Evolutionary conservation across 805 yeast genomes (phyloP).

Genomic region (Nakazawaea wyomingensis): DNA sequence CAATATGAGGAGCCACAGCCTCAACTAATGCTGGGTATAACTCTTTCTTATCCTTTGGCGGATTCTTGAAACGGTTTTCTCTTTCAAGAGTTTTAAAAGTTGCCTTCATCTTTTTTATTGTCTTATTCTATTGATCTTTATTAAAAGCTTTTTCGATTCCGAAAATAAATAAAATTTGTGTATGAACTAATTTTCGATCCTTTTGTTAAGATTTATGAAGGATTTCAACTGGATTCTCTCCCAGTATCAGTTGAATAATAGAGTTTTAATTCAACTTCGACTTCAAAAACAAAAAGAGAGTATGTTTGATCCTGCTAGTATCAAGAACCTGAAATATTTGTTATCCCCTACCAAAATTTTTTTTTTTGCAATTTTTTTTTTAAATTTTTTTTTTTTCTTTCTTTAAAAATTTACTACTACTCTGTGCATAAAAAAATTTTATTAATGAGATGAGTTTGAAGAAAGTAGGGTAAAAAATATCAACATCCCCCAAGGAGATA

Average conservation of each 20-base stretch:
- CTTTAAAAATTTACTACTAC: not conserved
- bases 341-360: not conserved
- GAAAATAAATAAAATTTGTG: not conserved
- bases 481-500: too few species aligned
- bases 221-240: too few species aligned
- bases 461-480: not conserved
- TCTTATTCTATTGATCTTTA: not conserved
- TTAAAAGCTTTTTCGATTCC: not conserved
- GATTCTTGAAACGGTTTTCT: conserved; percentile 78
- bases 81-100: conserved; percentile 81
- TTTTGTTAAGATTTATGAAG: too few species aligned
- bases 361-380: not conserved
- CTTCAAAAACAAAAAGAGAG: too few species aligned
- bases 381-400: not conserved
- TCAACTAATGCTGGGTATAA: conserved; percentile 71
- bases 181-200: too few species aligned
- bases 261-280: too few species aligned
- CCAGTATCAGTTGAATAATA: too few species aligned
- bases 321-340: not conserved
- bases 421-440: not conserved
- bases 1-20: conserved; percentile 93
- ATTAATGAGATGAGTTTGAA: conserved; percentile 4
- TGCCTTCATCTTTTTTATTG: conserved; percentile 30
- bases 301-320: too few species aligned
- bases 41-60: conserved; percentile 81